Base-by-base conservation (phyloP, 1,139 yeast species). In the Kodamaea fungicola region DNA sequence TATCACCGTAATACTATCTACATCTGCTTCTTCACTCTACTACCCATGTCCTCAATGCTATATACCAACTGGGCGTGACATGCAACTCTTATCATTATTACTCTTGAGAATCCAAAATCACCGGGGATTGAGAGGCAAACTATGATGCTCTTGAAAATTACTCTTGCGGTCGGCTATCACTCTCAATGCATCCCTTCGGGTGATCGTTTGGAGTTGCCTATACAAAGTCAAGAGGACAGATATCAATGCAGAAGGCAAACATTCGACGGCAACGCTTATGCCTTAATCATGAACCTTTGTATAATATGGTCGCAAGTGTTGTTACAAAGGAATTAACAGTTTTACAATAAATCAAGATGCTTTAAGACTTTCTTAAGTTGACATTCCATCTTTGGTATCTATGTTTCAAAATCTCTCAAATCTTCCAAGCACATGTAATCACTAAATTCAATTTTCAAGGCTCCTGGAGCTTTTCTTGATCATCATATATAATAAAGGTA, bases 191-290 rank as follows among this genome's bases (percentile, higher is more conserved):
- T 60, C 40, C 72, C 73, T 66, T 13, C 50, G 41, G 7, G 36
- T 37, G 4, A 49, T 45, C 9, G 28, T 37, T 21, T 22, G 34
- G 12, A 26, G 12, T 8, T 32, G 28, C 8, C 34, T 10, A 26
- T 19, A 6, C 37, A 74, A 94, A 59, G 96, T 90, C 32, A 87
- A 90, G 62, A 83, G 95, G 64, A 96, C 97, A 53, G 98, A 92
- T 55, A 88, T 92, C 36, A 83, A 95, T 44, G 94, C 95, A 57
- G 99, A n/a, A n/a, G n/a, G n/a, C n/a, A n/a, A n/a, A n/a, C n/a
- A n/a, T n/a, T n/a, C n/a, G n/a, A 92, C 58, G 99, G 94, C 62
- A 92, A 92, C 61, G 98, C 98, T 1, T 90, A 97, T 67, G 97
- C 94, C 26, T 74, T 92, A 55, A 78, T 92, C 45, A 90, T 92